A percentile compares a stretch with the other conserved stretches of the same genome.
phyloP scores from a whole-genome alignment of 2,329 filamentous ascomycete species.

The Pochonia chlamydosporia region DNA sequence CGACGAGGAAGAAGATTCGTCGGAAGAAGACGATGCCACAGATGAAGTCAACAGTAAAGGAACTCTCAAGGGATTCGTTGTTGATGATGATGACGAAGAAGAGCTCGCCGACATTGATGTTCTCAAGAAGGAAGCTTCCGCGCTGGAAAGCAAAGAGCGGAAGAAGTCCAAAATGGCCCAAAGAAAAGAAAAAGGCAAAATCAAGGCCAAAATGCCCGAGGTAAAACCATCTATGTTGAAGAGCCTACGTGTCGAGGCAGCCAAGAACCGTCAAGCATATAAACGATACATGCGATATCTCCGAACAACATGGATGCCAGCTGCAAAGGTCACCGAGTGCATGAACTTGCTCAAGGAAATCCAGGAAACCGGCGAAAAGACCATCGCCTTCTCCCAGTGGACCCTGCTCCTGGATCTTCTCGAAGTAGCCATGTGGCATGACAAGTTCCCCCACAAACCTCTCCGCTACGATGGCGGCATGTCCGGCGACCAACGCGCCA shows the following conservation, averaged over 20 bases:
- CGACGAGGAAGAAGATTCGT: conserved; percentile 23
- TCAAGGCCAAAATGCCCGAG: conserved; percentile 35
- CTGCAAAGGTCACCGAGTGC: conserved; percentile 77
- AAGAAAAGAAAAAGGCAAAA: conserved; percentile 25
- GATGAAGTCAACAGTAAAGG: conserved; percentile 19
- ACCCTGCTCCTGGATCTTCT: conserved; percentile 68
- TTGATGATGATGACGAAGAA: conserved; percentile 23
- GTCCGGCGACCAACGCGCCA: conserved; percentile 61
- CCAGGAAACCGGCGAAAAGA: conserved; percentile 57
- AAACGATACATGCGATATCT: conserved; percentile 65
- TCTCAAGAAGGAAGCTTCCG: conserved; percentile 14
- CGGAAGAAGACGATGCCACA: conserved; percentile 16
- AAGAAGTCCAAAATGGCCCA: conserved; percentile 10
- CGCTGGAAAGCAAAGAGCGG: conserved; percentile 4
- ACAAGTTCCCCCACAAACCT: conserved; percentile 52
- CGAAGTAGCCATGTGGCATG: conserved; percentile 64
- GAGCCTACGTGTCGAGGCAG: conserved; percentile 58
- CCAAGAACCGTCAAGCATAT: conserved; percentile 58
- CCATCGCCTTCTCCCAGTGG: conserved; percentile 75
- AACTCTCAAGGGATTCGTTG: conserved; percentile 26
- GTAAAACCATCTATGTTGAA: conserved; percentile 53
- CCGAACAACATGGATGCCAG: conserved; percentile 63
- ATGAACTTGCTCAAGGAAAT: conserved; percentile 67
- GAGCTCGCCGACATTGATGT: conserved; percentile 11
- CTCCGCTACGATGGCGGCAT: conserved; percentile 79